These are phyloP conservation scores for Hypericum perforatum DNA, from an alignment of 345 rosid species.

Conservation along the genomic window DNA sequence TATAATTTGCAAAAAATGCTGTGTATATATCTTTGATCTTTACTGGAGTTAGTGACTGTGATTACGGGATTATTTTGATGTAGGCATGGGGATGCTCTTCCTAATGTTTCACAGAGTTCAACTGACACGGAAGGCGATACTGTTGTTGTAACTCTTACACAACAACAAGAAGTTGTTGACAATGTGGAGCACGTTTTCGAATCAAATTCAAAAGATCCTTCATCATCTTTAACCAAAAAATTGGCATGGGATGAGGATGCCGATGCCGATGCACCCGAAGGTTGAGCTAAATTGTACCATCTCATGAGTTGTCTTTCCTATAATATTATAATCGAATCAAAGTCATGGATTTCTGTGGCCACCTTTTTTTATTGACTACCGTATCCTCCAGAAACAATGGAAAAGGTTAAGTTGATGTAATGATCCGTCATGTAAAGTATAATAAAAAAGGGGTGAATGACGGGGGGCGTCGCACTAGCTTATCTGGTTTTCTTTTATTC, in stretches of 20 bases:
- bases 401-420: no score
- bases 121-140: conserved; percentile 30
- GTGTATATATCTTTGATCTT: conserved; percentile 12
- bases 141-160: conserved; percentile 18
- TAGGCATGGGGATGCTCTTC: conserved; percentile 41
- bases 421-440: no score
- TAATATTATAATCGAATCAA: neutral
- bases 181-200: conserved; percentile 23
- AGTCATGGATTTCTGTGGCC: no score
- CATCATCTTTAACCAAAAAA: conserved; percentile 32
- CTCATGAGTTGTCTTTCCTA: conserved; percentile 11
- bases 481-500: no score
- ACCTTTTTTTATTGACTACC: no score
- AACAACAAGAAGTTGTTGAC: conserved; percentile 12
- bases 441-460: no score
- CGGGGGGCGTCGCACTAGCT: no score
- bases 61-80: conserved; percentile 19
- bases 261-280: conserved; percentile 57
- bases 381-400: no score
- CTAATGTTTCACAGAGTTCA: conserved; percentile 27
- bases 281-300: conserved; percentile 33
- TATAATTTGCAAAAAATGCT: conserved; percentile 1
- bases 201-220: conserved; percentile 17
- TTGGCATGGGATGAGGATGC: conserved; percentile 50
- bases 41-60: conserved; percentile 3